Percentiles rank a stretch among this genome's conserved stretches.
Conservation (phyloP, 176 grass and related monocot species). For the Oryza punctata region DNA sequence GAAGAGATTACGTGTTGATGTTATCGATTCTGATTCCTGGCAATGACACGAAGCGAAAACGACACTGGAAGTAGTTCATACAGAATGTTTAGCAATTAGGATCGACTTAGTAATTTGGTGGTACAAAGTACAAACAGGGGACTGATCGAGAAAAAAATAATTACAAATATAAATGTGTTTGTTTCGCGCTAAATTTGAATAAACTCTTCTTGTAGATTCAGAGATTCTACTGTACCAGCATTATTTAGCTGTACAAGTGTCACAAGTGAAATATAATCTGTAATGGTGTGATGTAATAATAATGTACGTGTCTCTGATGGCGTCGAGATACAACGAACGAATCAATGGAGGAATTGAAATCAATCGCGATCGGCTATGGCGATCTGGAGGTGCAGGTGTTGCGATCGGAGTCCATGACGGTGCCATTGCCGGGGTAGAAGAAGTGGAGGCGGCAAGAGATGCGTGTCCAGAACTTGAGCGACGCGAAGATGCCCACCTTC, state of each 20-base stretch:
- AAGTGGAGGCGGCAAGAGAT: slow-evolving; percentile 63
- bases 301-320: background rate
- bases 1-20: background rate
- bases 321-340: background rate
- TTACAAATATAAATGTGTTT: slow-evolving; percentile 20
- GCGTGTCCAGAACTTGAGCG: slow-evolving; percentile 61
- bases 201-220: background rate
- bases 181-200: background rate
- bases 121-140: background rate
- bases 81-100: no score
- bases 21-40: background rate
- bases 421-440: slow-evolving; percentile 59
- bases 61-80: background rate
- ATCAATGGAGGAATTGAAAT: background rate
- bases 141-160: background rate
- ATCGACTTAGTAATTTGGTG: background rate
- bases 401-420: slow-evolving; percentile 42
- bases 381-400: slow-evolving; percentile 41
- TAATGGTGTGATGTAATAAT: background rate
- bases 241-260: slow-evolving; percentile 33
- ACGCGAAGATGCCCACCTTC: slow-evolving; percentile 68
- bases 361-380: background rate
- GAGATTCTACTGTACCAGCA: background rate
- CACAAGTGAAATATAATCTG: background rate
- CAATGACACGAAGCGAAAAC: background rate